phyloP scores from a whole-genome alignment of 148 eudicot genomes.

The Rhododendron henanense region DNA sequence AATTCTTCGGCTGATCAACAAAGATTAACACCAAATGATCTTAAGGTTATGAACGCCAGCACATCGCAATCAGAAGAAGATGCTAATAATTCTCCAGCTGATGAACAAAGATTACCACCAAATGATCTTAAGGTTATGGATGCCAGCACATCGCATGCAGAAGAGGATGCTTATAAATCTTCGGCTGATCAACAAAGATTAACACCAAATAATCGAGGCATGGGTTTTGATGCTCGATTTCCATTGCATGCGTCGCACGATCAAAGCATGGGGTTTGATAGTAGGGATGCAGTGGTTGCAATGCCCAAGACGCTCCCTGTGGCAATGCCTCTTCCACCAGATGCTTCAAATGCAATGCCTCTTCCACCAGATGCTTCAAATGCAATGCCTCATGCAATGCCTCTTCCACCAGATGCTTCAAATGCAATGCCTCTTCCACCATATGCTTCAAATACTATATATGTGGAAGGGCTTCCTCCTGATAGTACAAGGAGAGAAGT shows the following conservation, averaged over 20 bases:
- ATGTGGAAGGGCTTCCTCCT: slow-evolving; percentile 71
- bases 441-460: slow-evolving; percentile 63
- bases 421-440: slow-evolving; percentile 48
- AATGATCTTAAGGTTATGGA: slow-evolving; percentile 35
- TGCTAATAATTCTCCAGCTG: neutral
- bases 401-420: slow-evolving; percentile 63
- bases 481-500: slow-evolving; percentile 67
- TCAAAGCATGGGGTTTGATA: slow-evolving; percentile 35
- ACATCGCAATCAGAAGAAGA: slow-evolving; percentile 7
- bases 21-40: slow-evolving; percentile 24
- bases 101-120: slow-evolving; percentile 15
- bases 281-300: slow-evolving; percentile 33
- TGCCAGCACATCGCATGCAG: neutral
- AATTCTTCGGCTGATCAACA: neutral
- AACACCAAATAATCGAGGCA: slow-evolving; percentile 36
- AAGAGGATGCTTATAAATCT: neutral
- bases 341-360: slow-evolving; percentile 42
- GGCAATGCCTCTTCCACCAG: slow-evolving; percentile 53
- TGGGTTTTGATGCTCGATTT: slow-evolving; percentile 33
- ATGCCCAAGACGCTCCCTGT: slow-evolving; percentile 38
- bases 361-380: slow-evolving; percentile 60
- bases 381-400: slow-evolving; percentile 37
- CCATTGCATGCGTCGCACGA: slow-evolving; percentile 34
- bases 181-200: neutral
- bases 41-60: slow-evolving; percentile 28